Conservation (phyloP, 2,329 filamentous ascomycete genomes). For the Stagonosporopsis tanaceti region DNA sequence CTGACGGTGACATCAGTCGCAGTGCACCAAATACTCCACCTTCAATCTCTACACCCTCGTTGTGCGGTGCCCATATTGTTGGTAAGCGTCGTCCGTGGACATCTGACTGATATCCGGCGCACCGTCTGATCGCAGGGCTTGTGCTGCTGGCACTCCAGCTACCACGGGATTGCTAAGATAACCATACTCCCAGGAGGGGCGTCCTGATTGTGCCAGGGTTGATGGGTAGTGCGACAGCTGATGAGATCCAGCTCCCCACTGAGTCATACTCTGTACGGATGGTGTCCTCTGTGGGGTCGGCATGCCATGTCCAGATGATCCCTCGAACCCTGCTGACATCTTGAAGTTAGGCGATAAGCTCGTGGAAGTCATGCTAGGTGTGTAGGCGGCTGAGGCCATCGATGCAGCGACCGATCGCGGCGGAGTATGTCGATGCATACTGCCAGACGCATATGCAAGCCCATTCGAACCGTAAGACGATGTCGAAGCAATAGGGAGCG, state of each 20-base stretch:
- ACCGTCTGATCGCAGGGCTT: constrained; percentile 44
- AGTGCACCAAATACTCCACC: constrained; percentile 12
- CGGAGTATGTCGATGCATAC: constrained; percentile 57
- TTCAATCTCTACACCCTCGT: constrained; percentile 43
- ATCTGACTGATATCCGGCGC: constrained; percentile 41
- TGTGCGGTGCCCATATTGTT: constrained; percentile 49
- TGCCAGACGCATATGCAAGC: constrained; percentile 58
- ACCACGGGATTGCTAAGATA: constrained; percentile 42
- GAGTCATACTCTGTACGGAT: constrained; percentile 46
- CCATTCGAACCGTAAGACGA: constrained; percentile 51
- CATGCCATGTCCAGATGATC: constrained; percentile 49
- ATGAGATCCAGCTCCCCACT: constrained; percentile 41
- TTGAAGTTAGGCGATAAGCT: constrained; percentile 56
- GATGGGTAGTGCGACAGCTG: constrained; percentile 46
- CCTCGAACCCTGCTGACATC: constrained; percentile 49
- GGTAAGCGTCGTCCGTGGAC: constrained; percentile 42
- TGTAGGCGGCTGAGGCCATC: constrained; percentile 55
- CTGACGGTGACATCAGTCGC: constrained; percentile 26
- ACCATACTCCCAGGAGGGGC: constrained; percentile 49
- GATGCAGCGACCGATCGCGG: constrained; percentile 58
- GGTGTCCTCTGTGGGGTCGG: constrained; percentile 45
- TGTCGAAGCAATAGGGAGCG: constrained; percentile 49
- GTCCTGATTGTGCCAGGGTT: constrained; percentile 40
- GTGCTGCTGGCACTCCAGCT: constrained; percentile 37
- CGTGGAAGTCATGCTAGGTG: constrained; percentile 52